Conservation (phyloP, 768 basidiomycete genomes). For the Trametes punicea region DNA sequence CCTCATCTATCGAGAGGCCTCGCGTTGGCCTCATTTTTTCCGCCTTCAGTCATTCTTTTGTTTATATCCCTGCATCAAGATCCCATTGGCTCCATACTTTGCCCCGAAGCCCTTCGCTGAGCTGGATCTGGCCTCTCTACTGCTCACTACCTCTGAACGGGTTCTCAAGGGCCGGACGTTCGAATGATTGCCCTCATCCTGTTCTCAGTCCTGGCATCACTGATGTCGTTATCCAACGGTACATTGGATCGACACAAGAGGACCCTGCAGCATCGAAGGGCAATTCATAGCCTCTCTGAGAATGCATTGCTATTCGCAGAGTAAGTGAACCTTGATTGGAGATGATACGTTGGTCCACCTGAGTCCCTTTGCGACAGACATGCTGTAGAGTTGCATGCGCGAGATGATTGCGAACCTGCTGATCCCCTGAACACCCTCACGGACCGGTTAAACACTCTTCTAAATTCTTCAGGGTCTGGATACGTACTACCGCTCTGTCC, state of each 20-base stretch:
- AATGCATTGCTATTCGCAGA: not conserved
- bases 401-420: conserved; percentile 36
- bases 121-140: not conserved
- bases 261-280: not conserved
- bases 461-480: conserved; percentile 63
- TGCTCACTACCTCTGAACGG: not conserved
- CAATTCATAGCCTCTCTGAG: not conserved
- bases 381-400: conserved; percentile 7
- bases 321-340: not conserved
- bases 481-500: conserved; percentile 70
- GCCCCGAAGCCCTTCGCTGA: not conserved
- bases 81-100: not conserved
- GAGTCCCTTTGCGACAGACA: too few species aligned
- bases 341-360: not conserved
- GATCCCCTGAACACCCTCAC: conserved; percentile 60
- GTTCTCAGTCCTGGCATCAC: not conserved
- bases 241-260: not conserved
- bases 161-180: not conserved
- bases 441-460: conserved; percentile 59
- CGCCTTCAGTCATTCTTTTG: conserved; percentile 6
- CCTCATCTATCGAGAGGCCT: conserved; percentile 1
- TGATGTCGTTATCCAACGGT: not conserved
- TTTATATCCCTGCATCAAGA: not conserved
- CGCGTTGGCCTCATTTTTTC: conserved; percentile 12
- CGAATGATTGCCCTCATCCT: not conserved